Base-by-base conservation (phyloP, 768 basidiomycete genomes). In the Lactarius indigo region DNA sequence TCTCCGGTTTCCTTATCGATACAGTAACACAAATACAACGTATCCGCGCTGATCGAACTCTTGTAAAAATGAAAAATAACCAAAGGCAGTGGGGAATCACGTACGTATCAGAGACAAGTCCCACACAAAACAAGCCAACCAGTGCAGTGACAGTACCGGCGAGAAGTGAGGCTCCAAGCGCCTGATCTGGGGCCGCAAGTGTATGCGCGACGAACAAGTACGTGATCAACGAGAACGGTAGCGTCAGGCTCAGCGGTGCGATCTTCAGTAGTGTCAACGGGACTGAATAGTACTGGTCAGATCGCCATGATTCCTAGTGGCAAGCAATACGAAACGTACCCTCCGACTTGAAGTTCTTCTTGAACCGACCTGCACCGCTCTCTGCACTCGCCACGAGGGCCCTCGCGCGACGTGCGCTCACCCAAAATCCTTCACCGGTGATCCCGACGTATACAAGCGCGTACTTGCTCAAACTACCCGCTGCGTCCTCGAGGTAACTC, bases 181-280 rank as follows among this genome's bases (percentile, higher is more conserved):
- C 92, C 71, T 90, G 83, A 56, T 87, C 75, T 0, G 92, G 91
- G 30, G 87, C 85, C 20, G 76, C 74, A 26, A 94, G 77, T 0
- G 90, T 88, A 76, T 93, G 91, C 2, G 92, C 90, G n/a, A 94
- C 91, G 70, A 96, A 92, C 23, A 98, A 76, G 75, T 96, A 97
- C 5, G 93, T 91, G 42, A 84, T 78, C 33, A 96, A 79, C 17
- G 92, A 88, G 69, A 92, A 91, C 6, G 93, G 90, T 69, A 95
- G 83, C 1, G 91, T 91, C 66, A 94, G 79, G 1, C 89, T 90
- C 59, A 92, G 79, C 20, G 94, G 90, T 15, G 91, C 85, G 33
- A 90, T 83, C 18, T 87, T 90, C 69, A 96, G 81, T 69, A 95
- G 78, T 0, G 89, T 84, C 70, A 94, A 82, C 74, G 86, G 83